These are phyloP conservation scores for Albophoma yamanashiensis DNA, from an alignment of 2,329 filamentous ascomycete genomes.

Conservation along the genomic window DNA sequence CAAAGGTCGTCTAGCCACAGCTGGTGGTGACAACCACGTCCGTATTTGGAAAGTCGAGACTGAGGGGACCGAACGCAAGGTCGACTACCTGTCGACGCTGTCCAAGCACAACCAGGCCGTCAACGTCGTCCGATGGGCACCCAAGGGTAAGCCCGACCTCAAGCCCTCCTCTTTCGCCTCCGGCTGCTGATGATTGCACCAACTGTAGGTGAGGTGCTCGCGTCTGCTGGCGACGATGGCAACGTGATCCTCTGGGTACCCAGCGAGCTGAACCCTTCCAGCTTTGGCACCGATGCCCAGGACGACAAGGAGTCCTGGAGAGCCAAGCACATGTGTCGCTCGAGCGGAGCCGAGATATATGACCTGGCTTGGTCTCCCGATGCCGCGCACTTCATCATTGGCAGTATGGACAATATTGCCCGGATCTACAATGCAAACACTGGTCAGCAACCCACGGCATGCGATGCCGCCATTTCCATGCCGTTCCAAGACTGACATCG, in stretches of 20 bases:
- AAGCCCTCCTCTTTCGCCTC: neutral
- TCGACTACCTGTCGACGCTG: conserved; percentile 85
- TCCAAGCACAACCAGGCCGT: conserved; percentile 93
- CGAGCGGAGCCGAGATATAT: conserved; percentile 91
- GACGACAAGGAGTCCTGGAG: conserved; percentile 97
- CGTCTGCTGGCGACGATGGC: conserved; percentile 92
- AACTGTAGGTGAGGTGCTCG: conserved; percentile 71
- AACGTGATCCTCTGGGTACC: conserved; percentile 96
- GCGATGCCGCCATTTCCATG: neutral
- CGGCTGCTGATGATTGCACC: conserved; percentile 3
- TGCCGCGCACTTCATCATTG: conserved; percentile 89
- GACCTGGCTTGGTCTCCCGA: conserved; percentile 99
- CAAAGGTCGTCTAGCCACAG: conserved; percentile 85
- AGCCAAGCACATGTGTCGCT: conserved; percentile 95
- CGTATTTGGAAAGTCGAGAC: conserved; percentile 86
- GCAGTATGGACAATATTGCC: conserved; percentile 98
- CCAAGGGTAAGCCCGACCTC: conserved; percentile 55
- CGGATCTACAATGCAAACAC: conserved; percentile 92
- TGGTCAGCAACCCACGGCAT: conserved; percentile 39
- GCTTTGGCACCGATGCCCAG: conserved; percentile 71
- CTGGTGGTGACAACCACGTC: conserved; percentile 93
- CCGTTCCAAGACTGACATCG: conserved; percentile 1
- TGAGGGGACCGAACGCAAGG: conserved; percentile 75
- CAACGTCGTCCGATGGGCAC: conserved; percentile 94
- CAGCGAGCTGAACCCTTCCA: conserved; percentile 58